Evolutionary conservation across 208 protist genomes (phyloP).

Genomic region (Trypanosoma avium): DNA sequence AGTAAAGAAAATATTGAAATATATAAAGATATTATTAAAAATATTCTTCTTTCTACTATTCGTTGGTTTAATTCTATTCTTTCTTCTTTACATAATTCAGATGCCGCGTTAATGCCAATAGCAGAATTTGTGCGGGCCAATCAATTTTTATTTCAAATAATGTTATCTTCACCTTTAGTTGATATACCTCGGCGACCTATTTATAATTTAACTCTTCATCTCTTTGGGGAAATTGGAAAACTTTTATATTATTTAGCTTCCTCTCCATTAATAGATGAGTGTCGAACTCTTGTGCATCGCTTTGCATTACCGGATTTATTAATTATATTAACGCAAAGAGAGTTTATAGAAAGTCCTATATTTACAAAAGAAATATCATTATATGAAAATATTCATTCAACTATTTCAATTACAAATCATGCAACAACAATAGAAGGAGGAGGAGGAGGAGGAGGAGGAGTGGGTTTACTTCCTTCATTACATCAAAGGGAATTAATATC

Average conservation of each 20-base stretch:
- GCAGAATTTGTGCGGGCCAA: slow-evolving; percentile 60
- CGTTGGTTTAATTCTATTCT: slow-evolving; percentile 74
- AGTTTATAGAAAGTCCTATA: slow-evolving; percentile 34
- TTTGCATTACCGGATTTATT: slow-evolving; percentile 68
- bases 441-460: neutral
- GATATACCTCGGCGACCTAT: slow-evolving; percentile 18
- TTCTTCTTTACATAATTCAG: slow-evolving; percentile 47
- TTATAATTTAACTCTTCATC: slow-evolving; percentile 42
- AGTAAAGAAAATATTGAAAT: slow-evolving; percentile 39
- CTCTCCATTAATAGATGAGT: slow-evolving; percentile 58
- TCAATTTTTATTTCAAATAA: slow-evolving; percentile 62
- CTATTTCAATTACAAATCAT: neutral
- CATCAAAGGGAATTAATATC: slow-evolving; percentile 44
- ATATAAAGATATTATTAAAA: slow-evolving; percentile 65
- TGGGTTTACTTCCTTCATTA: slow-evolving; percentile 20
- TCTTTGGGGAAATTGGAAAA: slow-evolving; percentile 61
- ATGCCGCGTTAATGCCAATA: slow-evolving; percentile 42
- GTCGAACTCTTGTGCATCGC: slow-evolving; percentile 44
- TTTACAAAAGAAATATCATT: slow-evolving; percentile 3
- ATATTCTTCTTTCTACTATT: slow-evolving; percentile 46
- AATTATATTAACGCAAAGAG: slow-evolving; percentile 29
- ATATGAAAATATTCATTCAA: neutral
- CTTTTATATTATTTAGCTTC: slow-evolving; percentile 53
- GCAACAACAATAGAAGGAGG: neutral
- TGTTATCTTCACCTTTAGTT: slow-evolving; percentile 36